Base-by-base conservation (phyloP, 305 asterid species). In the Nicotiana rustica region DNA sequence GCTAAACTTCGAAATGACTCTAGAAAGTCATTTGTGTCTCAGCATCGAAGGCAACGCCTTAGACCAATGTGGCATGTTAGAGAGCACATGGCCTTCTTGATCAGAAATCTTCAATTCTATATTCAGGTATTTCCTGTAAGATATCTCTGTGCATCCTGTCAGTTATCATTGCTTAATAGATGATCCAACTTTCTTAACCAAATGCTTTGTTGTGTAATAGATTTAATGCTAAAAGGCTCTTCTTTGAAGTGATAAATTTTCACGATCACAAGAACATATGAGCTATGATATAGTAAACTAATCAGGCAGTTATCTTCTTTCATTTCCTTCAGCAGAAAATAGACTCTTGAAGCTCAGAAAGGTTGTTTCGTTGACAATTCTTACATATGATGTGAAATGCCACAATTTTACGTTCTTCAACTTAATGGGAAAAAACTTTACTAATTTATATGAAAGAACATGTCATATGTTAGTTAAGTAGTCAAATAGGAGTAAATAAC, bases 51-150 rank as follows among this genome's bases (percentile, higher is more conserved):
- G 56, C 98, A 94, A 68, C 92, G 87, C 67, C 90, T 90, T 88
- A 92, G 91, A 85, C 97, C 97, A 56, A 90, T 93, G 98, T 95
- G 98, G 99, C 97, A 92, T 83, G 89, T 92, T 82, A 90, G 99
- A 90, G 99, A 97, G 86, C 97, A 95, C 81, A 97, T 93, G 98
- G 99, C 99, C 86, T 97, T 95, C 91, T 88, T 96, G 89, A 95
- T 95, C 78, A 91, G 98, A 86, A 96, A 96, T 90, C 94, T 96
- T 89, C 98, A 96, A 83, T 95, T 95, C 83, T 95, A 96, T 86
- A 93, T 96, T 83, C 98, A 96, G 98, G 99, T 92, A 88, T 59
- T 10, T 75, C 8, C 81, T 61, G 44, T 36, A 78, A 25, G 25
- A 25, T 25, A 69, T 84, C 81, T 85, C 9, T 61, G 82, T 70